Evolutionary conservation across 2,329 filamentous ascomycete genomes (phyloP).

Genomic region (Neofusicoccum sp.): DNA sequence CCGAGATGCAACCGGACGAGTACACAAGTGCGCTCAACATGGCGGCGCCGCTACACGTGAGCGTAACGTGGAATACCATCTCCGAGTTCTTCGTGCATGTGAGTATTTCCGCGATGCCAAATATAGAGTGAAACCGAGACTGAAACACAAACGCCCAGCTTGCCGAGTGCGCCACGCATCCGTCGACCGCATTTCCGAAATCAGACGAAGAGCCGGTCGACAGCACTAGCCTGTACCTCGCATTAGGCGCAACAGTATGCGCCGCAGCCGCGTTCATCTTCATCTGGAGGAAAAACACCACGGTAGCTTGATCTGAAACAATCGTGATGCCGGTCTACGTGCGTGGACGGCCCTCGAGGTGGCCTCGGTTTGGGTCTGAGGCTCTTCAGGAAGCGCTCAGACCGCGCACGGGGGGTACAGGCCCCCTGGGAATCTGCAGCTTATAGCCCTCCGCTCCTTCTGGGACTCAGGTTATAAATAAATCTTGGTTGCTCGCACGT

Average conservation of each 20-base stretch:
- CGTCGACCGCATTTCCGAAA: constrained; percentile 85
- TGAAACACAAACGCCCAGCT: constrained; percentile 48
- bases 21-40: constrained; percentile 86
- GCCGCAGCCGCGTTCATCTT: constrained; percentile 61
- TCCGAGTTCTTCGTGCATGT: constrained; percentile 84
- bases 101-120: constrained; percentile 34
- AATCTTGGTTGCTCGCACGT: not conserved
- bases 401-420: not conserved
- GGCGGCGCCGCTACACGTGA: constrained; percentile 90
- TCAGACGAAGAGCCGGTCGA: constrained; percentile 84
- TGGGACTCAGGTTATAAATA: constrained; percentile 4
- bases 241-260: constrained; percentile 70
- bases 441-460: constrained; percentile 1
- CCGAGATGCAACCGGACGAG: constrained; percentile 84
- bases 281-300: constrained; percentile 58
- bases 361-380: not conserved
- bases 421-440: not conserved
- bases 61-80: constrained; percentile 91
- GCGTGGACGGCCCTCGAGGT: not conserved
- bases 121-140: constrained; percentile 3
- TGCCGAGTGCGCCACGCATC: constrained; percentile 89
- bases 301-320: constrained; percentile 5
- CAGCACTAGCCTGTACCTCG: constrained; percentile 82
- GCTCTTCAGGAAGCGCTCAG: constrained; percentile 5
- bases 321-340: not conserved